These are phyloP conservation scores for Dothideomycetes sp. DNA, from an alignment of 2,329 filamentous ascomycete species.

Conservation along the genomic window DNA sequence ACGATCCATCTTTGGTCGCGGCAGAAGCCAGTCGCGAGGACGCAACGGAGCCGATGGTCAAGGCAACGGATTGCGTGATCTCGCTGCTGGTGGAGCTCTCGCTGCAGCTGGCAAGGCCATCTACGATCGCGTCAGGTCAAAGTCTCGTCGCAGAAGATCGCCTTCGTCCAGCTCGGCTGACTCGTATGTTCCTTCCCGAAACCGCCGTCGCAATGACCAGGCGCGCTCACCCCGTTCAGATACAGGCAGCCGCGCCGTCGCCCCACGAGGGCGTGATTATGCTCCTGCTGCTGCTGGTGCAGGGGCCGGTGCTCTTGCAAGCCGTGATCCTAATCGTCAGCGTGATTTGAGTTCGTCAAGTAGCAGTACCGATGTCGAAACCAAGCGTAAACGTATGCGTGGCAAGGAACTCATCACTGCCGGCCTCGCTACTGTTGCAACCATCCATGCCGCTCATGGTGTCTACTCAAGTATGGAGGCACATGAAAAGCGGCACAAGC, in stretches of 20 bases:
- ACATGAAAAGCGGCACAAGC: slow-evolving; percentile 49
- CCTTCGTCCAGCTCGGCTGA: slow-evolving; percentile 39
- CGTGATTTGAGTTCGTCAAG: slow-evolving; percentile 24
- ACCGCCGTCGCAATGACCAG: slow-evolving; percentile 31
- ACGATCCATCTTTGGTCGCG: slow-evolving; percentile 44
- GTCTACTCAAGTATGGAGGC: slow-evolving; percentile 56
- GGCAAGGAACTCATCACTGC: slow-evolving; percentile 58
- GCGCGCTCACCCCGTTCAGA: slow-evolving; percentile 31
- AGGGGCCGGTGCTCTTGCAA: slow-evolving; percentile 25
- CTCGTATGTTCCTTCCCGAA: slow-evolving; percentile 43
- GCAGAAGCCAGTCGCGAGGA: slow-evolving; percentile 43
- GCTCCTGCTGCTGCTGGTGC: slow-evolving; percentile 32
- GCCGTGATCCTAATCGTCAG: slow-evolving; percentile 12
- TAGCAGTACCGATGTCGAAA: slow-evolving; percentile 48
- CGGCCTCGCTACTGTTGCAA: slow-evolving; percentile 58
- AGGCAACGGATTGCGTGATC: slow-evolving; percentile 38
- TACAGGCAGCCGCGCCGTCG: slow-evolving; percentile 27
- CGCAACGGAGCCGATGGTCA: slow-evolving; percentile 35
- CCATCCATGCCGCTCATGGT: slow-evolving; percentile 59
- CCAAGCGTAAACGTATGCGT: slow-evolving; percentile 53
- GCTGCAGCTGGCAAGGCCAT: slow-evolving; percentile 43
- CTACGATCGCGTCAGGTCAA: slow-evolving; percentile 47
- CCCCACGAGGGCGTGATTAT: slow-evolving; percentile 30
- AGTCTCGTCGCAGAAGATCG: slow-evolving; percentile 41
- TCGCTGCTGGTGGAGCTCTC: slow-evolving; percentile 41